Evolutionary conservation across 139 green algal species (phyloP).

Genomic region (Micromonas commoda): DNA sequence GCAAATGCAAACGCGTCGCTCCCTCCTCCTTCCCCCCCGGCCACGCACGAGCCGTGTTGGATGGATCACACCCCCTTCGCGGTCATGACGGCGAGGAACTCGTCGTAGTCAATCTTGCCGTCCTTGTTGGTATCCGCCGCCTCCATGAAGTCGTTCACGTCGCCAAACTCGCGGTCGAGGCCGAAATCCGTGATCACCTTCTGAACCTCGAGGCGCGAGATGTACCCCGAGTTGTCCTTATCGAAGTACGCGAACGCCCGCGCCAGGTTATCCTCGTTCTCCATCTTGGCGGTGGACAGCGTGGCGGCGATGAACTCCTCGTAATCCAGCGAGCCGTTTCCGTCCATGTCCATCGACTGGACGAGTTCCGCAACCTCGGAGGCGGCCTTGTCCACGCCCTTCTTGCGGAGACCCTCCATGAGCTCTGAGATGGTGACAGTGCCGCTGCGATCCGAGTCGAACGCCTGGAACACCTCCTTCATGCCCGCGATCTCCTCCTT

Average conservation of each 20-base stretch:
- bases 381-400: slow-evolving; percentile 29
- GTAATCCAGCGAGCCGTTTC: slow-evolving; percentile 76
- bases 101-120: slow-evolving; percentile 46
- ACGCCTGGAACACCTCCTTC: slow-evolving; percentile 49
- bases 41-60: too few species aligned
- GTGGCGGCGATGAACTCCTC: slow-evolving; percentile 70
- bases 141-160: slow-evolving; percentile 14
- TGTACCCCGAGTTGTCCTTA: slow-evolving; percentile 43
- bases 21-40: too few species aligned
- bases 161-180: not conserved
- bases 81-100: slow-evolving; percentile 42
- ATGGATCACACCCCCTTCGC: too few species aligned
- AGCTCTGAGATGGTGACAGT: slow-evolving; percentile 56
- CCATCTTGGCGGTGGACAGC: slow-evolving; percentile 38
- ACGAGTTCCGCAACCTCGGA: slow-evolving; percentile 69
- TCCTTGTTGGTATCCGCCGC: slow-evolving; percentile 43
- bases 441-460: slow-evolving; percentile 54
- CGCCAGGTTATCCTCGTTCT: slow-evolving; percentile 39
- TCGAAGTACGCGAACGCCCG: slow-evolving; percentile 39
- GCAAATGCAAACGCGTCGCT: too few species aligned
- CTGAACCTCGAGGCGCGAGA: slow-evolving; percentile 44
- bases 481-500: slow-evolving; percentile 52
- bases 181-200: not conserved
- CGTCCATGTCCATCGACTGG: slow-evolving; percentile 54
- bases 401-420: slow-evolving; percentile 39